These are phyloP conservation scores for Camellia japonica DNA, from an alignment of 148 eudicot species.

Conservation along the genomic window DNA sequence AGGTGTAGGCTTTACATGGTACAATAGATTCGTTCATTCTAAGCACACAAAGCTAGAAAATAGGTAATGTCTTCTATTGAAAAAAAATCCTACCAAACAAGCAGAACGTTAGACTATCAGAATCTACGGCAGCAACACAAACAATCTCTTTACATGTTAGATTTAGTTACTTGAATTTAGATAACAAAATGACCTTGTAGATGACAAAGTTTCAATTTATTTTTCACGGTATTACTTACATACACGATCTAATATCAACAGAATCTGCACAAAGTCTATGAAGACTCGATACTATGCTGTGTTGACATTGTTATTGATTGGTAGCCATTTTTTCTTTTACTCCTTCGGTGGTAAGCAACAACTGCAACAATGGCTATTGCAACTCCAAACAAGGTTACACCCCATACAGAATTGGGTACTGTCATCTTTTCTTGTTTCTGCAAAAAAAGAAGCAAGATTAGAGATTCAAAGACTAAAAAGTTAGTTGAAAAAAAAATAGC, in stretches of 20 bases:
- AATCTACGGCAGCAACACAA: too few relatives aligned
- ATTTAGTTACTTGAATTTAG: too few relatives aligned
- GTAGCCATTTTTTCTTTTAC: conserved; percentile 35
- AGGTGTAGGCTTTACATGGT: too few relatives aligned
- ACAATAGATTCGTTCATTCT: background rate
- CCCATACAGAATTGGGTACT: conserved; percentile 14
- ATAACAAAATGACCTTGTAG: background rate
- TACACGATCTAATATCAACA: too few relatives aligned
- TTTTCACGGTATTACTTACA: too few relatives aligned
- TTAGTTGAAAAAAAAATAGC: background rate
- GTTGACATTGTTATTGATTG: conserved; percentile 27
- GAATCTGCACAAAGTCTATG: background rate
- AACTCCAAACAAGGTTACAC: conserved; percentile 28
- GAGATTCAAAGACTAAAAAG: background rate
- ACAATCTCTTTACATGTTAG: too few relatives aligned
- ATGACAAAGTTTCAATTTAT: background rate
- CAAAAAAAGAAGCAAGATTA: background rate
- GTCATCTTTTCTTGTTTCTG: conserved; percentile 22
- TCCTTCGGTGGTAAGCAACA: conserved; percentile 22
- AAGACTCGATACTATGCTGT: background rate
- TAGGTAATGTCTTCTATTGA: too few relatives aligned
- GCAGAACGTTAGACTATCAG: too few relatives aligned
- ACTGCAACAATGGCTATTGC: conserved; percentile 20
- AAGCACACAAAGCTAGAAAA: background rate
- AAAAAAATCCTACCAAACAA: too few relatives aligned